Conservation (phyloP, 306 rosid genomes). For the Pyrus betulifolia region DNA sequence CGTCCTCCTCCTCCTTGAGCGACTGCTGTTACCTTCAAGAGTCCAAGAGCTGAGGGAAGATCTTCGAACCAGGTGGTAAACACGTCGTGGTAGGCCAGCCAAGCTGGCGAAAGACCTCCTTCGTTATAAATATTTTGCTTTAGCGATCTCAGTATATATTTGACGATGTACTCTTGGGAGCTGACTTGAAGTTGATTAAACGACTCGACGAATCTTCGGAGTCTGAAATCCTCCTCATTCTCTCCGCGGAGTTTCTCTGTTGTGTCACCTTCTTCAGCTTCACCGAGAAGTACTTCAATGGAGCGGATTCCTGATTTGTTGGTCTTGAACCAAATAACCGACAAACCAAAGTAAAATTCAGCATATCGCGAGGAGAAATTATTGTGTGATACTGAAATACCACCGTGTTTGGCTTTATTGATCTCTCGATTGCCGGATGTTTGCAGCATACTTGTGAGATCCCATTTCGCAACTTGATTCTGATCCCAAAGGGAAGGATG, state of each 20-base stretch:
- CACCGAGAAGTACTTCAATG: background rate
- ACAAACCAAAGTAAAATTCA: background rate
- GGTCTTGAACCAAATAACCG: background rate
- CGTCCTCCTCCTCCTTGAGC: no score
- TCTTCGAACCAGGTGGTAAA: background rate
- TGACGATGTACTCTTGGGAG: background rate
- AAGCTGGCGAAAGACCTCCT: no score
- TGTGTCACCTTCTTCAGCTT: background rate
- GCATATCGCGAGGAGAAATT: background rate
- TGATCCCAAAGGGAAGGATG: background rate
- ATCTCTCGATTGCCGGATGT: background rate
- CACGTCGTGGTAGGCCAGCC: background rate
- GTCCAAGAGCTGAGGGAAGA: background rate
- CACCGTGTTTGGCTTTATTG: background rate
- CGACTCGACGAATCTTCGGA: background rate
- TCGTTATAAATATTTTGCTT: no score
- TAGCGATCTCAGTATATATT: background rate
- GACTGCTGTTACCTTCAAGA: background rate
- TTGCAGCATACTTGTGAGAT: background rate
- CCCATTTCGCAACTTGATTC: no score
- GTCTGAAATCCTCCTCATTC: background rate
- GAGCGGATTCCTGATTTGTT: background rate
- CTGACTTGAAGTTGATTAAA: background rate
- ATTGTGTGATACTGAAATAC: background rate
- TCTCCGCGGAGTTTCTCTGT: background rate